Evolutionary conservation across 2,329 filamentous ascomycete genomes (phyloP), one percentile per base, ranked within the genome.

Genomic region (Sclerotiophoma versabilis): DNA sequence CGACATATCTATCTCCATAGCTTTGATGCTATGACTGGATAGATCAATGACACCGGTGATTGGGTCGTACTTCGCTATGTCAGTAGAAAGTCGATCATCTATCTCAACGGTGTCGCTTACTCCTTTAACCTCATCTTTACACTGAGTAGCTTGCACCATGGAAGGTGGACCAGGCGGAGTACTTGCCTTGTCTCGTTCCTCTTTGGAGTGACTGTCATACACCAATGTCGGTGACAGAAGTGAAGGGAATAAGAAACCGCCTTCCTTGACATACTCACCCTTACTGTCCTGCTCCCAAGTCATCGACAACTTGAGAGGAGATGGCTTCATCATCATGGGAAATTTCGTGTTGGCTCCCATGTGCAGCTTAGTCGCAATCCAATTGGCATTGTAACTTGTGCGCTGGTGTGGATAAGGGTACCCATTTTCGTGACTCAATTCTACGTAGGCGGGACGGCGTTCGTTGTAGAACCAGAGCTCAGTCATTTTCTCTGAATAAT

Each of bases 361-460:
- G 1, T 9, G 7, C 3, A 39, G n/a, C 20, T 52, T 57, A 5
- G 32, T 34, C 0, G n/a, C n/a, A 3, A 20, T 15, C 54, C 54
- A 57, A 14, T 47, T 52, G 1, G 42, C 3, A n/a, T 23, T 33
- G 17, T 65, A 58, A 3, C 43, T 25, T 3, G 34, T 34, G 17
- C 57, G 59, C 4, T 53, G 17, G 2, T n/a, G 5, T 2, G 29
- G 34, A 6, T 12, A 41, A 2, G 12, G 2, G 10, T 11, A 27
- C 2, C 17, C 19, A 11, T 25, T 11, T 0, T 25, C n/a, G 22
- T 39, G 10, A 29, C 57, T 65, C 5, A 65, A 23, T 23, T 58
- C 59, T 0, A 46, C 30, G 26, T 65, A 65, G 2, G 62, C 62
- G 0, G 62, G 59, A 14, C 26, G 30, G 23, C 54, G 48, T 5